Conservation (phyloP, 805 yeast genomes). For the Sugiyamaella qingdaonensis region DNA sequence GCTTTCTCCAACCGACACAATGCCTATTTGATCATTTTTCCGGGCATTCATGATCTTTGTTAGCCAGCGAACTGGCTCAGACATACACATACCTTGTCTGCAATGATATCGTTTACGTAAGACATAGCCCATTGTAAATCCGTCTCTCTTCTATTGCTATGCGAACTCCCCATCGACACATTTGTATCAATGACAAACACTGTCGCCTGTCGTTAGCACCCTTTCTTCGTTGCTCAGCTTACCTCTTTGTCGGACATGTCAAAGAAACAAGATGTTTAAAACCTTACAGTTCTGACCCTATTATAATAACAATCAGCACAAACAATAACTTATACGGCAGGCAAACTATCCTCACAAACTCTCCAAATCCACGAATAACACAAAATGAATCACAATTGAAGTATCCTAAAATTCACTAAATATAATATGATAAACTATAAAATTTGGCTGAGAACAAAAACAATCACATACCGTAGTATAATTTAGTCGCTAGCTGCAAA, state of each 20-base stretch:
- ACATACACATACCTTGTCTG: constrained; percentile 24
- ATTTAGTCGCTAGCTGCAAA: too few species aligned
- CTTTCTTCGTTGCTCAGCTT: background rate
- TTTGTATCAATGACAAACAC: constrained; percentile 50
- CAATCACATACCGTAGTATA: too few species aligned
- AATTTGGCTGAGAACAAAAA: too few species aligned
- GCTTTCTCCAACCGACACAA: constrained; percentile 21
- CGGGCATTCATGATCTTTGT: constrained; percentile 24
- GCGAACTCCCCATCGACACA: constrained; percentile 28
- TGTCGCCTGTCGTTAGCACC: constrained; percentile 31
- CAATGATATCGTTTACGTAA: constrained; percentile 41
- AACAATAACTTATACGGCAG: too few species aligned
- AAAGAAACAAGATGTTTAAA: background rate
- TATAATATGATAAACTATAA: too few species aligned
- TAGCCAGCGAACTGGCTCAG: background rate
- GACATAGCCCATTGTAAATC: constrained; percentile 28
- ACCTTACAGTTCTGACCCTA: background rate
- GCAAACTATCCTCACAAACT: too few species aligned
- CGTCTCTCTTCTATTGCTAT: constrained; percentile 12
- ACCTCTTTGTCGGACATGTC: constrained; percentile 27
- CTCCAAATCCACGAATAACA: too few species aligned
- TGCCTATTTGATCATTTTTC: constrained; percentile 28
- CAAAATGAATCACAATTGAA: too few species aligned
- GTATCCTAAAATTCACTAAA: too few species aligned
- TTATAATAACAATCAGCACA: too few species aligned